Evolutionary conservation across 2,329 filamentous ascomycete species (phyloP).

Genomic region (Nemania diffusa): DNA sequence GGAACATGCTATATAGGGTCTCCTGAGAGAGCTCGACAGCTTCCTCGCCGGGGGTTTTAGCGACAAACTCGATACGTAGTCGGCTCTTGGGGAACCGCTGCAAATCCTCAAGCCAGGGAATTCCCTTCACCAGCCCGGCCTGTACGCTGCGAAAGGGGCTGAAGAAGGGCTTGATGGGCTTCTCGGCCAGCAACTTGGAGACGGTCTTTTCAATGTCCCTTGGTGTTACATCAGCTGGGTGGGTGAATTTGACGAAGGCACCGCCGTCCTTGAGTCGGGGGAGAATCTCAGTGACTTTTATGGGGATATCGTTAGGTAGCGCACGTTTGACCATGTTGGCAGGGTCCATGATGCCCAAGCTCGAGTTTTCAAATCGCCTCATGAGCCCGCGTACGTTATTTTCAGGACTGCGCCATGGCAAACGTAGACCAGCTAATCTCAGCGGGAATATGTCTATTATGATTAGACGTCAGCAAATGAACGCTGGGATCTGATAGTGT

Average conservation of each 20-base stretch:
- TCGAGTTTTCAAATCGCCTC: slow-evolving; percentile 62
- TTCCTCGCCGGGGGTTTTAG: slow-evolving; percentile 74
- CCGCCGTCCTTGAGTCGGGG: slow-evolving; percentile 91
- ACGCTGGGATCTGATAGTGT: neutral
- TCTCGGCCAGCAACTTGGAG: slow-evolving; percentile 70
- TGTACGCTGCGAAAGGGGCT: slow-evolving; percentile 80
- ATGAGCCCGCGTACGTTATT: slow-evolving; percentile 62
- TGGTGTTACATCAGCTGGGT: slow-evolving; percentile 53
- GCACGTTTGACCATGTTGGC: slow-evolving; percentile 68
- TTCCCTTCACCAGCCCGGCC: slow-evolving; percentile 79
- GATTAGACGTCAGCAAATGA: slow-evolving; percentile 8
- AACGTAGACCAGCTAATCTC: slow-evolving; percentile 65
- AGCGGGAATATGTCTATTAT: slow-evolving; percentile 83
- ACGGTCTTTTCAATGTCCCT: slow-evolving; percentile 71
- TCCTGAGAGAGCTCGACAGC: slow-evolving; percentile 87
- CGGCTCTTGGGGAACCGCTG: slow-evolving; percentile 81
- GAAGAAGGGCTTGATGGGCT: slow-evolving; percentile 88
- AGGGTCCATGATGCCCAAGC: slow-evolving; percentile 62
- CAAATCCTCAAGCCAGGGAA: slow-evolving; percentile 94
- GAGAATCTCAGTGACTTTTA: slow-evolving; percentile 83
- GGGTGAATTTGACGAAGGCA: slow-evolving; percentile 76
- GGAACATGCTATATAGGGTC: slow-evolving; percentile 84
- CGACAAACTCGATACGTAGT: slow-evolving; percentile 85
- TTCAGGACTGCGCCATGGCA: slow-evolving; percentile 59
- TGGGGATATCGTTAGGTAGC: slow-evolving; percentile 68